Evolutionary conservation across 331 rosid species (phyloP), one percentile per base, ranked within the genome.

Genomic region (Telfairia occidentalis): DNA sequence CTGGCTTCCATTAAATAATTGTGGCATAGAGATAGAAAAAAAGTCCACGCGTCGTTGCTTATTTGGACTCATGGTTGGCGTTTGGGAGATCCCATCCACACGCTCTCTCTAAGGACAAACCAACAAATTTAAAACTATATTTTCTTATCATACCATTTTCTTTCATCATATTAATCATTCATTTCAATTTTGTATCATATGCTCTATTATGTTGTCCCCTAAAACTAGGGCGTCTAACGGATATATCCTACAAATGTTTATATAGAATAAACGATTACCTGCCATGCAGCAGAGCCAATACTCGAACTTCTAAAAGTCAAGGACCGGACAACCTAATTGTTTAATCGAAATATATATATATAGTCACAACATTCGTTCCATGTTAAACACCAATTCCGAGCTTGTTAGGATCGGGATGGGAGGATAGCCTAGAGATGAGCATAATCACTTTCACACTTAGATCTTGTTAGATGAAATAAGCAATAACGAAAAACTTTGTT

Each of bases 31-130:
- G 54, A 16, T 48, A 2, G 21, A 32, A 24, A 19, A 40, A 57
- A 80, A 89, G 92, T 87, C 89, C 92, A 91, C 97, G 78, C 97
- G 96, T 88, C 81, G 69, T 86, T 87, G 90, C 87, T 83, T 81
- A 83, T 84, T 82, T 86, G 90, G 86, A 82, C 81, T 81, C 76
- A 7, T 76, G 74, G 81, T 77, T 35, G 73, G 23, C 32, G 10
- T 40, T 74, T 79, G 69, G 78, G 78, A 76, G 21, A 52, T 66
- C 71, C 29, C 61, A 60, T n/a, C 73, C 80, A 83, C 90, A 80
- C 85, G 79, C 61, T 83, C 26, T 45, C 34, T 55, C 53, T 23
- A 21, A 0, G 8, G 3, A 9, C 45, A 37, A 55, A 53, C 23
- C 18, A 74, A 74, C 59, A 15, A 46, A 3, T 7, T 10, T 67